Evolutionary conservation across 805 yeast species (phyloP).

Genomic region (Metschnikowia cubensis): DNA sequence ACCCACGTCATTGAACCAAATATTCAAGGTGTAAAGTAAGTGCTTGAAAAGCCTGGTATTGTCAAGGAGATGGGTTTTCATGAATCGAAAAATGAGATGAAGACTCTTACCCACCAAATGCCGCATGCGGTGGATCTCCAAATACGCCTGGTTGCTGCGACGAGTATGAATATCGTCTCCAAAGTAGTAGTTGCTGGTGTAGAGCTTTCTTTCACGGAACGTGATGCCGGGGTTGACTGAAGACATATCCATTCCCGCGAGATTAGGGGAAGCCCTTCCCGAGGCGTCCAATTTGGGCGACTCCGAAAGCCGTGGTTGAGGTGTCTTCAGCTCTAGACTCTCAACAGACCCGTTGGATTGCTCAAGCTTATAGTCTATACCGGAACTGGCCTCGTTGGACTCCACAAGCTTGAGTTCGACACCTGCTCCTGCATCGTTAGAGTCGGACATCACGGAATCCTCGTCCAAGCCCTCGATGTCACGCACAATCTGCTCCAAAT

Average conservation of each 20-base stretch:
- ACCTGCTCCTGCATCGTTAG: slow-evolving; percentile 4
- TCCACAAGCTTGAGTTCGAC: background rate
- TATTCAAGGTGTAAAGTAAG: slow-evolving; percentile 58
- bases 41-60: slow-evolving; percentile 61
- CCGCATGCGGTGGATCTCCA: slow-evolving; percentile 56
- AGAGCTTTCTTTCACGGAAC: slow-evolving; percentile 57
- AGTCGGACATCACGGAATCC: background rate
- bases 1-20: slow-evolving; percentile 82
- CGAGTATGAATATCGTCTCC: slow-evolving; percentile 50
- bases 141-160: slow-evolving; percentile 27
- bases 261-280: slow-evolving; percentile 43
- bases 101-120: slow-evolving; percentile 57
- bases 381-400: too few species aligned
- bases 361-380: too few species aligned
- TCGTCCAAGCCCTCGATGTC: slow-evolving; percentile 22
- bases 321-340: background rate
- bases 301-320: slow-evolving; percentile 4
- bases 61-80: slow-evolving; percentile 51
- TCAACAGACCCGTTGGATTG: background rate
- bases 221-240: slow-evolving; percentile 53
- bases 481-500: slow-evolving; percentile 31
- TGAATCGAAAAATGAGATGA: slow-evolving; percentile 50
- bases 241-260: slow-evolving; percentile 42
- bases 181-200: slow-evolving; percentile 62
- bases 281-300: slow-evolving; percentile 27